phyloP scores from a whole-genome alignment of 441 rosid genomes.

The Erodium texanum region DNA sequence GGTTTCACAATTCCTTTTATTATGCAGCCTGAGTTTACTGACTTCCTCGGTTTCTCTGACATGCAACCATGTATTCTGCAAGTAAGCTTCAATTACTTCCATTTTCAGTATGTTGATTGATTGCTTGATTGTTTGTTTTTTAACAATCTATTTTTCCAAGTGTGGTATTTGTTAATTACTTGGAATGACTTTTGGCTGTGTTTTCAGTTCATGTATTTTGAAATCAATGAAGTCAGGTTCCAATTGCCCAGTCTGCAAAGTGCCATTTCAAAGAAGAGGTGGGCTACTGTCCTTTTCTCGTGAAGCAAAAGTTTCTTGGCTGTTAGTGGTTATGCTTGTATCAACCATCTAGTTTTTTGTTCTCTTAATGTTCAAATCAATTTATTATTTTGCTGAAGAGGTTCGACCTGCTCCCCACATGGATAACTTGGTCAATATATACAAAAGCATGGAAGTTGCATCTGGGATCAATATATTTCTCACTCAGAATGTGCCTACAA shows the following conservation, averaged over 20 bases:
- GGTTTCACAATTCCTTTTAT: not conserved
- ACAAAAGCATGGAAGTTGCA: conserved; percentile 82
- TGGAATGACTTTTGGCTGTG: not conserved
- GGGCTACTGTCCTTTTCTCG: not conserved
- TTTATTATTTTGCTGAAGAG: conserved; percentile 34
- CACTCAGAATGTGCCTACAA: conserved; percentile 34
- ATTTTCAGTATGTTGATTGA: not conserved
- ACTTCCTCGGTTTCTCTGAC: conserved; percentile 55
- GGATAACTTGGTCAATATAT: conserved; percentile 81
- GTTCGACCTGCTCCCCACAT: conserved; percentile 79
- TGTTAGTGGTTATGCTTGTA: not conserved
- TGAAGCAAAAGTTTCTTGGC: not conserved
- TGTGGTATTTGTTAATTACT: not conserved
- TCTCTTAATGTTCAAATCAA: not conserved
- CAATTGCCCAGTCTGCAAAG: conserved; percentile 75
- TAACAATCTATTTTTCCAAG: not conserved
- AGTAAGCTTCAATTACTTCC: conserved; percentile 32
- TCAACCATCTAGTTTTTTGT: not conserved
- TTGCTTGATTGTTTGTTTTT: not conserved
- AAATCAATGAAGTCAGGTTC: conserved; percentile 69
- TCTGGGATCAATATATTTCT: conserved; percentile 57
- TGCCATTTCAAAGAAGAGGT: conserved; percentile 73
- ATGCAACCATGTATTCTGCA: conserved; percentile 92
- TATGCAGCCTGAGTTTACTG: conserved; percentile 68
- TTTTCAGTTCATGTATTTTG: conserved; percentile 51